Evolutionary conservation across 106 monocot species (phyloP).

Genomic region (Triglochin maritima): DNA sequence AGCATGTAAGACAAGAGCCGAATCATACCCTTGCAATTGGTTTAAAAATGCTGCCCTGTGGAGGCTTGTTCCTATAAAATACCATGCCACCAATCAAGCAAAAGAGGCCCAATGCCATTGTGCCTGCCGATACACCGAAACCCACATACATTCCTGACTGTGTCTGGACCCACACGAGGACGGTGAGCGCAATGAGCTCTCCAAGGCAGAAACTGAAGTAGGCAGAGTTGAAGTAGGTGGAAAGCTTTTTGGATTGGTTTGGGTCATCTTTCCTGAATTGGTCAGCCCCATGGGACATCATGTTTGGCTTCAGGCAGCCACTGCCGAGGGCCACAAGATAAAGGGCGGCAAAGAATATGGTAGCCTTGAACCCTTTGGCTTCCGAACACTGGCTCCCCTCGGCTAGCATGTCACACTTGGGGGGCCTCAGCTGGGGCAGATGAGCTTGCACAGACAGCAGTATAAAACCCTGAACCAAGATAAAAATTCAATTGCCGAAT

Average conservation of each 20-base stretch:
- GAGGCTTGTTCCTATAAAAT: slow-evolving; percentile 70
- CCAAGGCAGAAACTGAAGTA: slow-evolving; percentile 84
- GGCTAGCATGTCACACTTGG: slow-evolving; percentile 50
- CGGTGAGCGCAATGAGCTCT: slow-evolving; percentile 54
- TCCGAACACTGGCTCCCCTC: slow-evolving; percentile 32
- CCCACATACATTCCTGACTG: slow-evolving; percentile 61
- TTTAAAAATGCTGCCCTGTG: slow-evolving; percentile 69
- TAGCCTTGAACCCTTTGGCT: slow-evolving; percentile 46
- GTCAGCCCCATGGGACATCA: slow-evolving; percentile 77
- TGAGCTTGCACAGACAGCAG: slow-evolving; percentile 70
- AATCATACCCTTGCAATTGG: slow-evolving; percentile 51
- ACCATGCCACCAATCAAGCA: slow-evolving; percentile 34
- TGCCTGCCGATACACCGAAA: slow-evolving; percentile 45
- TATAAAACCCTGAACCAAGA: slow-evolving; percentile 48
- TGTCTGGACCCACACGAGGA: slow-evolving; percentile 71
- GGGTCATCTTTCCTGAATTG: slow-evolving; percentile 49
- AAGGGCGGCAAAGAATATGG: slow-evolving; percentile 59
- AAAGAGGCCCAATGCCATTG: slow-evolving; percentile 45
- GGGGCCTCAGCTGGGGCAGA: slow-evolving; percentile 60
- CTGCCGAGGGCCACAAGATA: slow-evolving; percentile 73
- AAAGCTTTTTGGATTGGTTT: slow-evolving; percentile 54
- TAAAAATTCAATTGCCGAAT: background rate
- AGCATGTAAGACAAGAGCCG: background rate
- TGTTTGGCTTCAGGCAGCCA: slow-evolving; percentile 75
- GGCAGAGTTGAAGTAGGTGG: slow-evolving; percentile 75